Evolutionary conservation across 352 stramenopile genomes (phyloP).

Genomic region (Globisporangium echinulatum): DNA sequence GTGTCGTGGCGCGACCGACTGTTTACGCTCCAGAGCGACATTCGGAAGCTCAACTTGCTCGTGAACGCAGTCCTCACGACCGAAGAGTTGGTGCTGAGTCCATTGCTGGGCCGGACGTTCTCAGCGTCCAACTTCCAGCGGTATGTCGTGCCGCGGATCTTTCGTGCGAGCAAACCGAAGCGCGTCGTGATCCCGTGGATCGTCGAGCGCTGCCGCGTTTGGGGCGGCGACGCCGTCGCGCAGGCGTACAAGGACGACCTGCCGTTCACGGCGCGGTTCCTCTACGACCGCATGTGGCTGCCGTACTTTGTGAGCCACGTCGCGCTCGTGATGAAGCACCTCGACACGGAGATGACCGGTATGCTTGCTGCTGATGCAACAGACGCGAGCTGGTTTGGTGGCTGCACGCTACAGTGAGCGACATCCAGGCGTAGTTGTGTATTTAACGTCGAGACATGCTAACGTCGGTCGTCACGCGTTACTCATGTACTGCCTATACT

Average conservation of each 20-base stretch:
- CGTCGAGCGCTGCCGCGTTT: constrained; percentile 65
- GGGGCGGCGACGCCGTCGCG: constrained; percentile 52
- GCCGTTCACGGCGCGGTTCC: constrained; percentile 63
- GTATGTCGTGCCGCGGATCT: constrained; percentile 73
- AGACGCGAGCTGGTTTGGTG: constrained; percentile 45
- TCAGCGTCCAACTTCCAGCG: constrained; percentile 61
- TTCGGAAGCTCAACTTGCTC: constrained; percentile 65
- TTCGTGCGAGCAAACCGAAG: constrained; percentile 57
- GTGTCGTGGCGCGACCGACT: constrained; percentile 41
- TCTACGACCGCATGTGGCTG: constrained; percentile 77
- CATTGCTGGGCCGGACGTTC: constrained; percentile 57
- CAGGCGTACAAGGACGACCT: constrained; percentile 67
- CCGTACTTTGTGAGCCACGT: constrained; percentile 67
- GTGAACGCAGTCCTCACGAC: constrained; percentile 58
- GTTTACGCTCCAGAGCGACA: constrained; percentile 51
- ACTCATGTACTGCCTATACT: too few species aligned
- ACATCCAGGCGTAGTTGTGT: background rate
- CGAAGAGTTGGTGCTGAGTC: constrained; percentile 58
- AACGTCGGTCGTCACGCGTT: too few species aligned
- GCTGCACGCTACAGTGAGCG: constrained; percentile 49
- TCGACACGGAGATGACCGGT: constrained; percentile 37
- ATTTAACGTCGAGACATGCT: too few species aligned
- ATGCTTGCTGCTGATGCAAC: constrained; percentile 20
- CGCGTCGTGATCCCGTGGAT: constrained; percentile 77
- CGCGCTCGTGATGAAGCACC: constrained; percentile 61